Evolutionary conservation across 306 rosid species (phyloP), one percentile per base, ranked within the genome.

Genomic region (Clitoria ternatea): DNA sequence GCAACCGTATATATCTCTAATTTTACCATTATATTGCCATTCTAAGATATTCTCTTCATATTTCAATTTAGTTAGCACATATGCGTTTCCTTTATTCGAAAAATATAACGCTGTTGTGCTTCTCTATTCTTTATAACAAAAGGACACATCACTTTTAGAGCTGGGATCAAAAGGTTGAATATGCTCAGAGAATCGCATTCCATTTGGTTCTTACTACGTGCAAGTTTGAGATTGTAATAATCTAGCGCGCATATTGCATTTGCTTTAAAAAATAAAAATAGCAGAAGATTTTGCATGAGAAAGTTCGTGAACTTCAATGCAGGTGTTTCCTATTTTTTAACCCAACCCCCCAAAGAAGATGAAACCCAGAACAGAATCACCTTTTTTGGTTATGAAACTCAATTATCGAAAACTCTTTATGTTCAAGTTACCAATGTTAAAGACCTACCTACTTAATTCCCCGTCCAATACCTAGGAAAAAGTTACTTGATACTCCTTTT

Each of bases 131-230:
- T n/a, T n/a, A n/a, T n/a, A n/a, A n/a, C n/a, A n/a, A 77, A 39
- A 50, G 66, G 32, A 40, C 30, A 35, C 62, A 40, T 63, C 18
- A 24, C 68, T 70, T 77, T 54, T 23, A 57, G 70, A 69, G 70
- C 55, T 5, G 6, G 69, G 70, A 57, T 57, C 59, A 59, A 59
- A 60, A 37, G 56, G 45, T 53, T 59, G 57, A 65, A 76, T 64
- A 62, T 67, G 81, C 49, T 40, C 20, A 60, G 69, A 76, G 81
- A 85, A 83, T 74, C 88, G 27, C 45, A 33, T 54, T 66, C 69
- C 75, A 63, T 78, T 74, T 80, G 70, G 66, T 73, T 73, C 70
- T 71, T 66, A 71, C 74, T 69, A 73, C 80, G 76, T 83, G 80
- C 85, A 70, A 81, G 79, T 63, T 60, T 66, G 81, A 73, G 80